A percentile compares a stretch with the other conserved stretches of the same genome.
These are phyloP conservation scores for Rhazya stricta DNA, from an alignment of 257 asterid species.

Conservation along the genomic window DNA sequence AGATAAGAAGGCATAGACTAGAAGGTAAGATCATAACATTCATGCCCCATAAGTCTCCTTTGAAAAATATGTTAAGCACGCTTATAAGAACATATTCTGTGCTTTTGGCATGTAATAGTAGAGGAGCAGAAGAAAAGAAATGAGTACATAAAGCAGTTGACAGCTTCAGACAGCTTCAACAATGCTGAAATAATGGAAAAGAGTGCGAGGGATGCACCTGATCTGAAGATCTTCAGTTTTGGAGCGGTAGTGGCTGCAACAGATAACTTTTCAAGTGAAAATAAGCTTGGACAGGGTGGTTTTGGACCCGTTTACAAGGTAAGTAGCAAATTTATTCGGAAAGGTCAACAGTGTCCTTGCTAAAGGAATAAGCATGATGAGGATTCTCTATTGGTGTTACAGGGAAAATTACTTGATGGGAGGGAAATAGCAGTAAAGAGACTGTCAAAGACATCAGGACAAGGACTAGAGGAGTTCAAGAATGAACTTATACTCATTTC, in stretches of 20 bases:
- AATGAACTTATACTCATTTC: constrained; percentile 55
- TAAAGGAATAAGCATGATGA: not conserved
- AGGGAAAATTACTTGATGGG: constrained; percentile 51
- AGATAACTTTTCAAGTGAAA: constrained; percentile 31
- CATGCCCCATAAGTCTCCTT: not conserved
- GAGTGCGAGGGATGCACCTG: constrained; percentile 34
- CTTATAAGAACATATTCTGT: not conserved
- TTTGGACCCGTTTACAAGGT: constrained; percentile 64
- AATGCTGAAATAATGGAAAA: constrained; percentile 15
- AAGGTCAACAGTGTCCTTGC: not conserved
- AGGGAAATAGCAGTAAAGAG: constrained; percentile 56
- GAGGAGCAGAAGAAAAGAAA: constrained; percentile 30
- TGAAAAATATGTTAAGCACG: not conserved
- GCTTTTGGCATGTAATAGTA: not conserved
- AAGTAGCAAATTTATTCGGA: not conserved
- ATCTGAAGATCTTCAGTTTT: constrained; percentile 41
- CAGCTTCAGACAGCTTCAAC: constrained; percentile 21
- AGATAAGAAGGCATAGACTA: constrained; percentile 14
- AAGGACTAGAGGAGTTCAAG: constrained; percentile 59
- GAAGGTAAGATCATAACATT: constrained; percentile 12
- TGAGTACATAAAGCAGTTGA: constrained; percentile 19
- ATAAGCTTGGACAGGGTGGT: constrained; percentile 63
- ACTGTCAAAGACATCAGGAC: constrained; percentile 50
- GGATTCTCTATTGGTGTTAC: constrained; percentile 3
- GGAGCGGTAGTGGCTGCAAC: constrained; percentile 47